These are phyloP conservation scores for Puccinia novopanici DNA, from an alignment of 1,284 basidiomycete genomes.

Conservation along the genomic window DNA sequence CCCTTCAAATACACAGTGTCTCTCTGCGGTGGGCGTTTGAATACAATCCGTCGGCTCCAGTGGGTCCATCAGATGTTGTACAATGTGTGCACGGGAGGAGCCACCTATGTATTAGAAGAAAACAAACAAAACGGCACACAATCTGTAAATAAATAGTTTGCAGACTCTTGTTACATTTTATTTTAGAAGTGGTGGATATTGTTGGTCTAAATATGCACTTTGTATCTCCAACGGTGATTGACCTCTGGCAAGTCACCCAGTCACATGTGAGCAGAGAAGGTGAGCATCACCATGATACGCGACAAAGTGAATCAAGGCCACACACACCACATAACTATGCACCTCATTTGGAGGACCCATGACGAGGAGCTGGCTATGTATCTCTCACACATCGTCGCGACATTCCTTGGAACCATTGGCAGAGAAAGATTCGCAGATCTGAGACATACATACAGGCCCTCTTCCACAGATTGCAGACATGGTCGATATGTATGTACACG, in stretches of 20 bases:
- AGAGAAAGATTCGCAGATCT: conserved; percentile 3
- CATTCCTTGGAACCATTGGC: not conserved
- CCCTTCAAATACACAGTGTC: not conserved
- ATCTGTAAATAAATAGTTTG: too few relatives aligned
- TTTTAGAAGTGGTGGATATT: too few relatives aligned
- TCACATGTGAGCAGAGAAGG: not conserved
- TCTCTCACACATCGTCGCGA: too few relatives aligned
- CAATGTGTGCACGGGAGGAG: conserved; percentile 3
- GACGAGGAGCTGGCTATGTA: too few relatives aligned
- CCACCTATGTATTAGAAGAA: conserved; percentile 22
- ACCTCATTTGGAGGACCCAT: too few relatives aligned
- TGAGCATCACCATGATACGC: not conserved
- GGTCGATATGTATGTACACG: not conserved
- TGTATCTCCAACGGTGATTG: not conserved
- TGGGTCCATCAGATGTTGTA: conserved; percentile 10
- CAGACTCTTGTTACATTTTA: not conserved
- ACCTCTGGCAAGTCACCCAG: conserved; percentile 9
- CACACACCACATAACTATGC: too few relatives aligned
- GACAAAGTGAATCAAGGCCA: conserved; percentile 7
- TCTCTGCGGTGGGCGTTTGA: not conserved
- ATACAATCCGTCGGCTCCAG: not conserved
- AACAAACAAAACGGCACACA: conserved; percentile 5
- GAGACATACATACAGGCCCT: not conserved
- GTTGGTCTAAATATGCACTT: not conserved
- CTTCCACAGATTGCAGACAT: not conserved